These are phyloP conservation scores for Gymnopilus junonius DNA, from an alignment of 768 basidiomycete genomes.

Conservation along the genomic window DNA sequence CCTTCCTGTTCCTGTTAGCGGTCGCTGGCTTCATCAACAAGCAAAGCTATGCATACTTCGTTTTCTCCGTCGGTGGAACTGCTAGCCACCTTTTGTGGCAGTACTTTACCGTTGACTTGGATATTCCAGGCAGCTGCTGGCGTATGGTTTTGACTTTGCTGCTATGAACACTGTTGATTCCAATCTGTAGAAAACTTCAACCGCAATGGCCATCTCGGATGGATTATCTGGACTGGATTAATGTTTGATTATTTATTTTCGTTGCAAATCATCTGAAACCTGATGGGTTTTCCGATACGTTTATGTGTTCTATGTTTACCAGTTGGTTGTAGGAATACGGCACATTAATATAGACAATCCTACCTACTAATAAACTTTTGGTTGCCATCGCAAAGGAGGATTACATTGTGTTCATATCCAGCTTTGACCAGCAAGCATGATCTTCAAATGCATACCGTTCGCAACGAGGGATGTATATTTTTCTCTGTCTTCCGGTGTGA, in stretches of 20 bases:
- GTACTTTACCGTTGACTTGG: slow-evolving; percentile 45
- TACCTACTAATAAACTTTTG: too few species aligned
- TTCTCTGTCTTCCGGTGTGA: neutral
- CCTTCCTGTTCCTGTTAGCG: slow-evolving; percentile 57
- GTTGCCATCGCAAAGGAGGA: too few species aligned
- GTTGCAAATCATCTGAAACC: neutral
- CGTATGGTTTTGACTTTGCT: slow-evolving; percentile 29
- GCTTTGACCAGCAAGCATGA: neutral
- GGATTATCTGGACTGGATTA: slow-evolving; percentile 51
- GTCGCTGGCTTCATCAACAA: slow-evolving; percentile 56
- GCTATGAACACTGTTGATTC: neutral
- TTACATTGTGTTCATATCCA: neutral
- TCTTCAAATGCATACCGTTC: neutral
- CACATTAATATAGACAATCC: too few species aligned
- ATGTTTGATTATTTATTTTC: slow-evolving; percentile 38
- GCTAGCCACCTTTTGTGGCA: slow-evolving; percentile 51
- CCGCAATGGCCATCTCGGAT: slow-evolving; percentile 49
- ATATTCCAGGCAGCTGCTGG: slow-evolving; percentile 51
- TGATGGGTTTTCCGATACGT: neutral
- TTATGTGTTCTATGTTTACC: too few species aligned
- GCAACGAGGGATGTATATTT: neutral
- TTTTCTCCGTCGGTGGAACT: slow-evolving; percentile 50
- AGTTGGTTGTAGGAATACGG: too few species aligned
- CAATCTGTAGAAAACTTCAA: slow-evolving; percentile 45
- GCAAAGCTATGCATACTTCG: slow-evolving; percentile 53